Evolutionary conservation across 2,329 filamentous ascomycete genomes (phyloP).

Genomic region (Coniochaeta pulveracea): DNA sequence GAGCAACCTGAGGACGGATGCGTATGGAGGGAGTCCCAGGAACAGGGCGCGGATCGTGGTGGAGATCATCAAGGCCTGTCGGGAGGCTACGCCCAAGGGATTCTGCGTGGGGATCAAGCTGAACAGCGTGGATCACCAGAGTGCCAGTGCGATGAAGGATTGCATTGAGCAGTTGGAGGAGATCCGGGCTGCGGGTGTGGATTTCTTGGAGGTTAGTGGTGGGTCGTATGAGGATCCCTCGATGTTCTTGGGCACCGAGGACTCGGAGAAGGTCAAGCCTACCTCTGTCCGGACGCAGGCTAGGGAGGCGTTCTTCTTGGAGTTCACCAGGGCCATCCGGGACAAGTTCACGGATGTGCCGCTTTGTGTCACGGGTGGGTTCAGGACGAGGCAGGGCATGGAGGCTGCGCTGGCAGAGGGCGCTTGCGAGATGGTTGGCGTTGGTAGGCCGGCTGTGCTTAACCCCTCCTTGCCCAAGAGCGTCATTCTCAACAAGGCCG

Average conservation of each 20-base stretch:
- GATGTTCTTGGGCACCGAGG: constrained; percentile 21
- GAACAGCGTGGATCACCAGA: constrained; percentile 46
- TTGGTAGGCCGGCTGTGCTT: constrained; percentile 25
- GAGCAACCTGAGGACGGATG: constrained; percentile 39
- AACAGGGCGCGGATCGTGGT: constrained; percentile 37
- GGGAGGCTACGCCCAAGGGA: constrained; percentile 19
- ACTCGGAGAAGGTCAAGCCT: constrained; percentile 10
- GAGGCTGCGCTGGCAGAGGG: constrained; percentile 24
- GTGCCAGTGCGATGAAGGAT: constrained; percentile 31
- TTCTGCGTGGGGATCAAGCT: constrained; percentile 44
- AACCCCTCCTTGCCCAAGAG: constrained; percentile 24
- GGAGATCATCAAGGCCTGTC: constrained; percentile 34
- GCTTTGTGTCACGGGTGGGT: constrained; percentile 52
- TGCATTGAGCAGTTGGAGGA: constrained; percentile 46
- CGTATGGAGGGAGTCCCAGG: constrained; percentile 39
- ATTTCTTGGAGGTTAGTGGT: constrained; percentile 59
- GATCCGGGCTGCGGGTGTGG: constrained; percentile 37
- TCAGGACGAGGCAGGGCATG: constrained; percentile 36
- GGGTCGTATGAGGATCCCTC: constrained; percentile 44
- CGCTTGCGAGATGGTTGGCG: constrained; percentile 28
- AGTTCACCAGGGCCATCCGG: constrained; percentile 46
- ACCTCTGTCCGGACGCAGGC: constrained; percentile 32
- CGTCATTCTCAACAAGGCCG: constrained; percentile 21
- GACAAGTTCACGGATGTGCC: constrained; percentile 28
- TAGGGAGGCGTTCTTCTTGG: constrained; percentile 58